Percentiles rank a stretch among this genome's conserved stretches.
These are phyloP conservation scores for Cladosporium cucumerinum DNA, from an alignment of 2,329 filamentous ascomycete species.

Conservation along the genomic window DNA sequence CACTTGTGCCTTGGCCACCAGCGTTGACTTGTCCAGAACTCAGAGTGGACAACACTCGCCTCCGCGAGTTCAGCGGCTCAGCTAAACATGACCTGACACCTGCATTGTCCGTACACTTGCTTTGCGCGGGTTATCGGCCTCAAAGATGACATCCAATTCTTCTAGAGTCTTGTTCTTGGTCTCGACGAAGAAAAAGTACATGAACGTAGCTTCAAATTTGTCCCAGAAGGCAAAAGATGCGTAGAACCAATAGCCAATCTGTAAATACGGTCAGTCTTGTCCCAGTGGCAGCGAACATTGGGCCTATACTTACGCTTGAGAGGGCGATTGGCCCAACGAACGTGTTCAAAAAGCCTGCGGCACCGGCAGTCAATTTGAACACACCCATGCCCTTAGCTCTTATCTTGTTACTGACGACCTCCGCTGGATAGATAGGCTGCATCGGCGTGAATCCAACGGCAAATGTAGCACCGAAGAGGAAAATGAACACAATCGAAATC, in stretches of 20 bases:
- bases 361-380: constrained; percentile 39
- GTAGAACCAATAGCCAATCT: constrained; percentile 16
- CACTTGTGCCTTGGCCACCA: neutral
- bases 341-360: constrained; percentile 38
- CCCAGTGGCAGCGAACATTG: neutral
- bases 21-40: neutral
- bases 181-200: constrained; percentile 29
- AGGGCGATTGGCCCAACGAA: constrained; percentile 19
- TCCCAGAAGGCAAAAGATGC: constrained; percentile 25
- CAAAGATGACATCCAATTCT: constrained; percentile 33
- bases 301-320: neutral
- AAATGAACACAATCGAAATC: constrained; percentile 20
- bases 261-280: neutral
- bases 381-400: constrained; percentile 40
- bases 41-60: neutral
- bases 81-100: neutral
- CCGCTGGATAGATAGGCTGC: constrained; percentile 35
- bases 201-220: constrained; percentile 25
- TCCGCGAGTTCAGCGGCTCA: neutral
- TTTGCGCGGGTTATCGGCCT: constrained; percentile 23
- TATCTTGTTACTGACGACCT: constrained; percentile 43
- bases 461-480: constrained; percentile 17
- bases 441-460: constrained; percentile 28
- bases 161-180: constrained; percentile 33
- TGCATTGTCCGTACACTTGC: neutral